Conservation (phyloP, 495 filamentous ascomycete genomes). For the Bombardia bombarda region DNA sequence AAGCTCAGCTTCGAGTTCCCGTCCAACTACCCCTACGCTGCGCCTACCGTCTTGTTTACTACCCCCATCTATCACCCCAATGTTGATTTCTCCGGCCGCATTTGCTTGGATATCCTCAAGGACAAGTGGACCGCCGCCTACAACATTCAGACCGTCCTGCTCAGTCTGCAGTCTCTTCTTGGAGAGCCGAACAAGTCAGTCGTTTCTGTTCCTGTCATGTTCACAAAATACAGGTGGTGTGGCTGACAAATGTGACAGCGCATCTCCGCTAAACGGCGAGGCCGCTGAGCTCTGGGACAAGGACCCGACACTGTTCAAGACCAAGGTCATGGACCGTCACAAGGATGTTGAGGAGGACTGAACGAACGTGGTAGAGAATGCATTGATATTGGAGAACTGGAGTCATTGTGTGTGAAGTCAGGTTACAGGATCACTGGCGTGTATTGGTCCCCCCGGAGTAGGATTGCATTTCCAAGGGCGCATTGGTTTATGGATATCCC, state of each 20-base stretch:
- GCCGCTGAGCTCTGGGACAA: conserved; percentile 95
- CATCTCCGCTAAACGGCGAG: conserved; percentile 91
- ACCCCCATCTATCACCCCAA: conserved; percentile 94
- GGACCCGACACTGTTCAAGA: conserved; percentile 80
- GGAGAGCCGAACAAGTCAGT: conserved; percentile 94
- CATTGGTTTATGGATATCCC: conserved; percentile 26
- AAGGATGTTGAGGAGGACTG: conserved; percentile 50
- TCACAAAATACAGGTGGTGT: too few species aligned
- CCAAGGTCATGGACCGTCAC: conserved; percentile 50
- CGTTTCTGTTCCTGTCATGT: not conserved
- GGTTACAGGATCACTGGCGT: conserved; percentile 16
- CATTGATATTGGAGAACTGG: conserved; percentile 29
- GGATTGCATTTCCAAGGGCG: conserved; percentile 26
- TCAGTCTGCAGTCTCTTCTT: conserved; percentile 90
- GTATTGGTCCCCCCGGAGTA: conserved; percentile 10
- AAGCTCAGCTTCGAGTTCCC: conserved; percentile 92
- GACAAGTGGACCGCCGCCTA: conserved; percentile 95
- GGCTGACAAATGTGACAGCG: conserved; percentile 50
- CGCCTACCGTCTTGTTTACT: conserved; percentile 90
- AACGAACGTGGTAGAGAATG: conserved; percentile 1
- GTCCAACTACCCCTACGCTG: conserved; percentile 83
- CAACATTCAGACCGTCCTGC: conserved; percentile 84
- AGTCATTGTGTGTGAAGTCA: conserved; percentile 21
- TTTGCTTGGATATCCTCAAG: conserved; percentile 95
- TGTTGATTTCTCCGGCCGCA: conserved; percentile 84